Evolutionary conservation across 208 protist genomes (phyloP).

Genomic region (Acanthamoeba royreba): DNA sequence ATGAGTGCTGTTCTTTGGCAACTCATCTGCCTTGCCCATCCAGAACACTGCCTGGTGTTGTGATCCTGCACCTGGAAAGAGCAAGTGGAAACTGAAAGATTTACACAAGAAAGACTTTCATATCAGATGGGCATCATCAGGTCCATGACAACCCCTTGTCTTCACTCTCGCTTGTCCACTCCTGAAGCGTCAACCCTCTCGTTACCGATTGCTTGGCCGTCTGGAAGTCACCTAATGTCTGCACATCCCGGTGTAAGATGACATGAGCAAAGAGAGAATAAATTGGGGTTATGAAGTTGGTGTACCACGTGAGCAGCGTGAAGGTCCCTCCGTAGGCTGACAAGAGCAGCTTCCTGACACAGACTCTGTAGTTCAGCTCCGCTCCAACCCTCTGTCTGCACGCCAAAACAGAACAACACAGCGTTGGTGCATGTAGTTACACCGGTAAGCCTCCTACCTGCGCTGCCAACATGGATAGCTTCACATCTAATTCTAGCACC

Average conservation of each 20-base stretch:
- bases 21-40: too few relatives aligned
- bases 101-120: not conserved
- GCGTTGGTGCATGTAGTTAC: not conserved
- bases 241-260: not conserved
- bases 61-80: too few relatives aligned
- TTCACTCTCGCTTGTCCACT: not conserved
- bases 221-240: not conserved
- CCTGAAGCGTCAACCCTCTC: not conserved
- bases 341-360: conserved; percentile 74
- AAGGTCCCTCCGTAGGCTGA: not conserved
- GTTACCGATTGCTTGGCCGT: not conserved
- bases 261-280: not conserved
- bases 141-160: not conserved
- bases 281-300: not conserved
- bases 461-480: not conserved
- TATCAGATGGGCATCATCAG: not conserved
- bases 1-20: too few relatives aligned
- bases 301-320: not conserved
- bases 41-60: too few relatives aligned
- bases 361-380: conserved; percentile 77
- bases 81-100: too few relatives aligned
- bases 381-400: conserved; percentile 48
- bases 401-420: not conserved
- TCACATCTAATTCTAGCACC: not conserved
- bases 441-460: not conserved